These are phyloP conservation scores for Macrotyloma uniflorum DNA, from an alignment of 306 rosid species.

Conservation along the genomic window DNA sequence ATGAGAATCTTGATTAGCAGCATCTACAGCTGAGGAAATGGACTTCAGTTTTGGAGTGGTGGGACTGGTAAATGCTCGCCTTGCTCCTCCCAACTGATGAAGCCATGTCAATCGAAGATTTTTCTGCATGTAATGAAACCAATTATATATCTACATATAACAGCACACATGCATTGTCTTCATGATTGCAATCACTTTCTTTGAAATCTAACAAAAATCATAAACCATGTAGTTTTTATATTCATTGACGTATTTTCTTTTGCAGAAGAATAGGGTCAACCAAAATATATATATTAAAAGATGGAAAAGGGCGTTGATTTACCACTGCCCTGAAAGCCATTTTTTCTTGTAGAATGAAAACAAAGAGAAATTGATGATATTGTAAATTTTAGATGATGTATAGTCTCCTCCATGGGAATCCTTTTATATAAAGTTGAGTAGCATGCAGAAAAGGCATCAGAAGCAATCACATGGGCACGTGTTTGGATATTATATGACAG, in stretches of 20 bases:
- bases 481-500: background rate
- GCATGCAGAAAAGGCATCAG: background rate
- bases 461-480: constrained; percentile 28
- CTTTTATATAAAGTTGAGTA: constrained; percentile 28
- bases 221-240: no score
- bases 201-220: no score
- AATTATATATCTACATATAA: no score
- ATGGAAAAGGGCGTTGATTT: background rate
- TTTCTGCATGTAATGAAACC: background rate
- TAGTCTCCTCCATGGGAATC: background rate
- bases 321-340: constrained; percentile 48
- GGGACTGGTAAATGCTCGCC: constrained; percentile 24
- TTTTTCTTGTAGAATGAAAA: background rate
- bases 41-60: constrained; percentile 46
- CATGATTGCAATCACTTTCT: no score
- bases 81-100: constrained; percentile 36
- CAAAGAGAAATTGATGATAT: background rate
- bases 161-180: background rate
- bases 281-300: no score
- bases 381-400: background rate
- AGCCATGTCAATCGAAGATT: background rate
- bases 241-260: no score
- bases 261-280: no score
- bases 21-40: background rate
- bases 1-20: background rate